These are phyloP conservation scores for Symbiodinium natans DNA, from an alignment of 73 alveolate species.

Conservation along the genomic window DNA sequence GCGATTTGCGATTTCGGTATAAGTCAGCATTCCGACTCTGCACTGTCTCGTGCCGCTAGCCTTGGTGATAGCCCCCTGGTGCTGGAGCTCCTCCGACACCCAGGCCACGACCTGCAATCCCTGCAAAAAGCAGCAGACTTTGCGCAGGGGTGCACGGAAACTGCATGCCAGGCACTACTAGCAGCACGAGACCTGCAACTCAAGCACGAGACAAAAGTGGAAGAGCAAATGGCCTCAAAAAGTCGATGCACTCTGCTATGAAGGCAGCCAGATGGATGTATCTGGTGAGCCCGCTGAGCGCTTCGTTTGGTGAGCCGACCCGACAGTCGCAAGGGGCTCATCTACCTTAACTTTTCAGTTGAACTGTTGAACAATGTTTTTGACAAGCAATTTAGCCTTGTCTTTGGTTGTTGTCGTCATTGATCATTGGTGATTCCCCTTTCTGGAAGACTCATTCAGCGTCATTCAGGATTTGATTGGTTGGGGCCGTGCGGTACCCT, in stretches of 20 bases:
- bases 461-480: no score
- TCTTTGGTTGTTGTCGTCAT: no score
- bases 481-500: no score
- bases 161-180: background rate
- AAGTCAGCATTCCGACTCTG: background rate
- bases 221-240: background rate
- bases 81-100: conserved; percentile 6
- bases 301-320: no score
- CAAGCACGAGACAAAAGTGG: background rate
- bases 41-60: conserved; percentile 42
- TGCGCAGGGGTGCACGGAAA: background rate
- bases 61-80: conserved; percentile 25
- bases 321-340: no score
- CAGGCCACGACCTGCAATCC: background rate
- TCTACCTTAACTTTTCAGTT: no score
- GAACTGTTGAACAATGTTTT: no score
- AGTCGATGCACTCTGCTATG: background rate
- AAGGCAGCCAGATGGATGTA: background rate
- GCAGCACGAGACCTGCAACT: background rate
- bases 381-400: no score
- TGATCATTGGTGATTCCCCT: no score
- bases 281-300: no score
- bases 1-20: background rate
- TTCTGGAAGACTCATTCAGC: no score
- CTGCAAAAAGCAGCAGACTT: conserved; percentile 2